Base-by-base conservation (phyloP, 805 yeast genomes). In the Blastobotrys americana region DNA sequence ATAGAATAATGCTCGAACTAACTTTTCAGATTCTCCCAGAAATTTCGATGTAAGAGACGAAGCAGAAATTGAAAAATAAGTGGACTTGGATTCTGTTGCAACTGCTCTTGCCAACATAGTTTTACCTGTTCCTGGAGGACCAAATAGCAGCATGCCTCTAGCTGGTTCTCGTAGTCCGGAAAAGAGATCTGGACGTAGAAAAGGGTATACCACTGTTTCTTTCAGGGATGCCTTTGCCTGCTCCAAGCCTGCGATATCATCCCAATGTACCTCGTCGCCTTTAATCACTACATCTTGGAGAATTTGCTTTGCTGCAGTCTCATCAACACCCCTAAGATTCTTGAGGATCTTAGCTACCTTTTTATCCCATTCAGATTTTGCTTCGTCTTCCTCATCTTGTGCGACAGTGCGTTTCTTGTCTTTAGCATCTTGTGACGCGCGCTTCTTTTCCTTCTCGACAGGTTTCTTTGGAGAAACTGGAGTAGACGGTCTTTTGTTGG, bases 61-160 rank as follows among this genome's bases (percentile, higher is more conserved):
- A 2, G 96, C 94, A 52, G 90, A 82, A 25, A 90, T 88, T 19
- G 93, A 79, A 63, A 90, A 90, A 59, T 90, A 90, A 0, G 96
- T 89, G 0, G 96, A 86, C 48, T 83, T 81, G 5, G 96, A 83
- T 67, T 93, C 97, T 2, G 94, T 85, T 2, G 97, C 97, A 2
- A 93, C 97, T 0, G 97, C 96, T 51, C 96, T 72, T 0, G 97
- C 97, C 53, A 90, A 73, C 97, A 90, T 89, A 1, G 97, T 89
- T 59, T 93, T 90, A 45, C 97, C 97, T 0, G 97, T 90, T n/a
- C 98, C 98, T 0, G 97, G 97, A 2, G 98, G 97, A 0, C 98
- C 98, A 68, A 88, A 90, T 35, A 90, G 66, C 17, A 90, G 70
- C 95, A 93, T 87, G n/a, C 97, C 97, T 47, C 95, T 69, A 0